These are phyloP conservation scores for Anisodus acutangulus DNA, from an alignment of 257 asterid species.

Conservation along the genomic window DNA sequence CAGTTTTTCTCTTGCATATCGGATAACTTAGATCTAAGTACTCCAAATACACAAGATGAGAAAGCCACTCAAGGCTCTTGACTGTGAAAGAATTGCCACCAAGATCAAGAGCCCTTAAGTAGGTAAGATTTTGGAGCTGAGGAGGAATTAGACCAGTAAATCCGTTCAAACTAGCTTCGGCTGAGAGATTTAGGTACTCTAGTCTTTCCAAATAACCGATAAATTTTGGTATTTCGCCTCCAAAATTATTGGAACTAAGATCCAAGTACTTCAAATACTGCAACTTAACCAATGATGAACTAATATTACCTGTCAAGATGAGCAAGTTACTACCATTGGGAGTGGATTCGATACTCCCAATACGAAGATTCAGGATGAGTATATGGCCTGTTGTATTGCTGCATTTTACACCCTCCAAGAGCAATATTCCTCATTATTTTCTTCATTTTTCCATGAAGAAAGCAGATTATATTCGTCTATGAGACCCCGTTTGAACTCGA, in stretches of 20 bases:
- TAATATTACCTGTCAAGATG: not conserved
- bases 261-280: conserved; percentile 13
- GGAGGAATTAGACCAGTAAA: not conserved
- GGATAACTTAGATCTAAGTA: not conserved
- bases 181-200: not conserved
- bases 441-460: not conserved
- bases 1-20: not conserved
- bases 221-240: not conserved
- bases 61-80: not conserved
- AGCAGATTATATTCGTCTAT: not conserved
- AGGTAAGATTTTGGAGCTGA: not conserved
- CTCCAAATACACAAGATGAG: not conserved
- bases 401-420: not conserved
- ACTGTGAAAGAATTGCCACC: not conserved
- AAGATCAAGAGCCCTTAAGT: not conserved
- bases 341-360: no score
- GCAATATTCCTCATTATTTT: not conserved
- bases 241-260: not conserved
- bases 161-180: rapidly evolving
- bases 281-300: not conserved
- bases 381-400: not conserved
- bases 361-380: not conserved
- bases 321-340: no score
- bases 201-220: not conserved
- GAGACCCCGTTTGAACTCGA: not conserved